Evolutionary conservation across 2,329 filamentous ascomycete genomes (phyloP).

Genomic region (Ophiostoma australiae): DNA sequence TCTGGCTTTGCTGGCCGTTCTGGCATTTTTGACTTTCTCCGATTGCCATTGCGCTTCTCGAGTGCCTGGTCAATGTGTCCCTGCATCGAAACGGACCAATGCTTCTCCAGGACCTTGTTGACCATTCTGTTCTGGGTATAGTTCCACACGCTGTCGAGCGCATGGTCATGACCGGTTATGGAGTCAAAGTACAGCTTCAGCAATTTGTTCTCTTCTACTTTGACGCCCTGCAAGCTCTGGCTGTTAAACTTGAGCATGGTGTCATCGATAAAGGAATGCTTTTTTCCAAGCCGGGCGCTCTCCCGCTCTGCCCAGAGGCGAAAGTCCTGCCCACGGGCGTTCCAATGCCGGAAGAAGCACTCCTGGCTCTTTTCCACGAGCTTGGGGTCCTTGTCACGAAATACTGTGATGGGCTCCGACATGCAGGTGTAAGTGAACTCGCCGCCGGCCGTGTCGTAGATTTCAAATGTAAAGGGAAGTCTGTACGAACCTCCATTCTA

Average conservation of each 20-base stretch:
- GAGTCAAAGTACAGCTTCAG: background rate
- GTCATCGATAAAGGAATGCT: background rate
- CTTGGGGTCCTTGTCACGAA: background rate
- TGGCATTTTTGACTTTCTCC: background rate
- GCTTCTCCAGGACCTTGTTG: background rate
- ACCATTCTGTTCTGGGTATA: background rate
- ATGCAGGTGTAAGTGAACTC: background rate
- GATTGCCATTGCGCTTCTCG: background rate
- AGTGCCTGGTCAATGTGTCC: background rate
- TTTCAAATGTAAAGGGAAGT: background rate
- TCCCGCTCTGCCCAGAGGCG: background rate
- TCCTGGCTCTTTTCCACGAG: background rate
- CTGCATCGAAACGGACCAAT: background rate
- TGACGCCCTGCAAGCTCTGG: background rate
- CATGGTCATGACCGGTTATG: background rate
- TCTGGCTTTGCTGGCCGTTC: background rate
- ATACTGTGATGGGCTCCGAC: background rate
- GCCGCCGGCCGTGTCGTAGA: background rate
- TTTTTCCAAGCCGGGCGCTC: background rate
- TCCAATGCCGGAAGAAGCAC: background rate
- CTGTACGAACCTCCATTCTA: background rate
- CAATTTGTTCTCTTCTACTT: background rate
- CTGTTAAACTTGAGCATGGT: background rate
- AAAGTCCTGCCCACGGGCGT: background rate
- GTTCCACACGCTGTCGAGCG: background rate